Base-by-base conservation (phyloP, 1,139 yeast species). In the Lodderomyces elongisporus region DNA sequence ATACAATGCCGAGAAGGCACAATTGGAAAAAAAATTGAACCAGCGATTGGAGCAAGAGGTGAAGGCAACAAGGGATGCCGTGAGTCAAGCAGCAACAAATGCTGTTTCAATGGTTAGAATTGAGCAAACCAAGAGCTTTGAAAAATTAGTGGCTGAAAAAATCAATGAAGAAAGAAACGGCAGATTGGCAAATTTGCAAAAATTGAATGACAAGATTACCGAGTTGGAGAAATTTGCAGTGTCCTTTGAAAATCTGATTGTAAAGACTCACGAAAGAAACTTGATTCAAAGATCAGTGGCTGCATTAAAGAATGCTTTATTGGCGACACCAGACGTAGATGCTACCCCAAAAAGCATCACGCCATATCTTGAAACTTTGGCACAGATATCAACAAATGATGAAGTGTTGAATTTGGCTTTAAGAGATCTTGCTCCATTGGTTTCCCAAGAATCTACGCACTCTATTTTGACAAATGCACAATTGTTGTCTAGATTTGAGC, bases 151-250 rank as follows among this genome's bases (percentile, higher is more conserved):
- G 37, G 59, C 72, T 32, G 73, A 76, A 31, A 76, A 74, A 43
- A 74, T 93, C 33, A 94, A 87, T 47, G 51, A 63, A 21, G 98
- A 91, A 66, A 81, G 97, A 58, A 68, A 78, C 38, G 88, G 89
- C 23, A 80, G 94, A 53, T 74, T 88, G 47, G 74, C 84, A 33
- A 72, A 80, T 50, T 70, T 91, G 48, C 70, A 72, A 21, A 74
- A 75, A 40, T 68, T 93, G 38, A 65, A 74, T 45, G 51, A 62
- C 21, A 71, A 82, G 46, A 67, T 89, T 35, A 66, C 60, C 23
- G 71, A 72, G 27, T 62, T 85, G 43, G 85, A 80, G 54, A 59
- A 66, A 28, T 65, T 83, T 38, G 79, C 84, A 32, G 54, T 67
- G 21, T 65, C 74, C 42, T 67, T 85, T 36, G 83, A 81, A 43